Evolutionary conservation across 495 filamentous ascomycete species (phyloP).

Genomic region (Penicillium turbatum): DNA sequence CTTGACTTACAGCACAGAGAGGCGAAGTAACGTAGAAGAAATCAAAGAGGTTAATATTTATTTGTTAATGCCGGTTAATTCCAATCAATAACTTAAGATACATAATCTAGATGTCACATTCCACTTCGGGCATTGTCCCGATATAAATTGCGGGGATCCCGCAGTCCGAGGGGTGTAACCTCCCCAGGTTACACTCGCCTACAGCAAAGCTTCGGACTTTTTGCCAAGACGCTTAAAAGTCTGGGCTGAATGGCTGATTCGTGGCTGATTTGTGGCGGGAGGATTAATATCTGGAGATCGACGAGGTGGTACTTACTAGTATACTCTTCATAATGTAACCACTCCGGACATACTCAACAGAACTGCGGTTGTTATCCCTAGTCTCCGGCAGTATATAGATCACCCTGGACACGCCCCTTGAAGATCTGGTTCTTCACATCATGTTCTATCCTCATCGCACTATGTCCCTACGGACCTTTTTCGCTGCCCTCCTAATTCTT

Average conservation of each 20-base stretch:
- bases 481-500: conserved; percentile 7
- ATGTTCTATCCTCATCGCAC: conserved; percentile 6
- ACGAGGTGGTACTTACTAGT: not conserved
- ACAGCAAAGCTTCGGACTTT: too few relatives aligned
- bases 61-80: too few relatives aligned
- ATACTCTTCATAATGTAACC: conserved; percentile 9
- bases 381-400: not conserved
- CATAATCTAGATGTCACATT: too few relatives aligned
- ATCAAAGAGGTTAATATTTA: too few relatives aligned
- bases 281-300: not conserved
- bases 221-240: too few relatives aligned
- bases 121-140: too few relatives aligned
- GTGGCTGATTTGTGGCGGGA: not conserved
- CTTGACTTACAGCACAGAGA: too few relatives aligned
- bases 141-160: not conserved
- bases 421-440: not conserved
- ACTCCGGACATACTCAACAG: not conserved
- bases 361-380: not conserved
- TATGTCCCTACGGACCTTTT: conserved; percentile 6
- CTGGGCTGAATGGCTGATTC: too few relatives aligned
- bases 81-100: too few relatives aligned
- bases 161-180: not conserved
- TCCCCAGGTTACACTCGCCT: not conserved
- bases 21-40: too few relatives aligned
- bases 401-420: not conserved